These are phyloP conservation scores for Xylariaceae sp. DNA, from an alignment of 2,329 filamentous ascomycete genomes.

Conservation along the genomic window DNA sequence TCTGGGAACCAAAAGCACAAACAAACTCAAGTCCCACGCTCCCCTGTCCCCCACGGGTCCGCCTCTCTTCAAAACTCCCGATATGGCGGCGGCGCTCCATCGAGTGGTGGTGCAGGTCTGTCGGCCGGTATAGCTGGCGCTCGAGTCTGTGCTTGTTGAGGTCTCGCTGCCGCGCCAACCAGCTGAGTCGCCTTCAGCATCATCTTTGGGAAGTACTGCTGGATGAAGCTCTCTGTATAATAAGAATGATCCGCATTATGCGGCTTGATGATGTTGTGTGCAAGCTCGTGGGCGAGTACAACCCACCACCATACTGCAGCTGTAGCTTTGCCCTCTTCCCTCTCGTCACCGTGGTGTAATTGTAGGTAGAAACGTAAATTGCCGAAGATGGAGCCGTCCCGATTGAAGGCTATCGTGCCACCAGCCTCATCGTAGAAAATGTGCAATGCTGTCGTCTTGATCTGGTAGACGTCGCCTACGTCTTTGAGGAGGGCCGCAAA, in stretches of 20 bases:
- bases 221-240: slow-evolving; percentile 78
- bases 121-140: background rate
- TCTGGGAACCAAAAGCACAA: too few relatives aligned
- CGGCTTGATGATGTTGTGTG: slow-evolving; percentile 80
- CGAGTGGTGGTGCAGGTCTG: too few relatives aligned
- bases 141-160: background rate
- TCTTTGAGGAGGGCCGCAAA: slow-evolving; percentile 70
- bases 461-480: slow-evolving; percentile 66
- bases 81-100: too few relatives aligned
- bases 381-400: slow-evolving; percentile 82
- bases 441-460: slow-evolving; percentile 67
- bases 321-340: slow-evolving; percentile 53
- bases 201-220: slow-evolving; percentile 72
- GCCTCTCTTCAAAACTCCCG: too few relatives aligned
- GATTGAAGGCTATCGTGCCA: slow-evolving; percentile 89
- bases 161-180: slow-evolving; percentile 1
- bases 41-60: too few relatives aligned
- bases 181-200: slow-evolving; percentile 44
- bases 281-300: slow-evolving; percentile 90
- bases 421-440: slow-evolving; percentile 81
- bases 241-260: slow-evolving; percentile 79
- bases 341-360: slow-evolving; percentile 58
- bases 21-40: too few relatives aligned
- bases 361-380: slow-evolving; percentile 85
- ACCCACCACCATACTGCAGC: slow-evolving; percentile 89